Conservation (phyloP, 2,329 filamentous ascomycete species). For the Calonectria pauciramosa region DNA sequence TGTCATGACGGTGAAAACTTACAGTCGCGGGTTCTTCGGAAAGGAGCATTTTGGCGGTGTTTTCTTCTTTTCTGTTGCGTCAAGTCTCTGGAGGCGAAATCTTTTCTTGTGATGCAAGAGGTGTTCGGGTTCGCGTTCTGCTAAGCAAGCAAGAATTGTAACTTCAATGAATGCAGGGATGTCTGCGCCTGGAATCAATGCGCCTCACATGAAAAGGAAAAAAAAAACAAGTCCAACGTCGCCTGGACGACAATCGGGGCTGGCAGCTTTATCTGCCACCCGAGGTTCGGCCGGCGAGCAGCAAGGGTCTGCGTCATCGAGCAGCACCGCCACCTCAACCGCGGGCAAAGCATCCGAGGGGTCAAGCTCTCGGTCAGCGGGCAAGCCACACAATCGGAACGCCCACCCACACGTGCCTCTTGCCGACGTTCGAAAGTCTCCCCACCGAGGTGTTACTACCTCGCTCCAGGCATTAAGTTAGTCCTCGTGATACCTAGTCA, state of each 20-base stretch:
- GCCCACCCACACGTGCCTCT: conserved; percentile 20
- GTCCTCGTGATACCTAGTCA: conserved; percentile 11
- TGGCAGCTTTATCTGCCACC: conserved; percentile 16
- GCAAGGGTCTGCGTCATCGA: conserved; percentile 42
- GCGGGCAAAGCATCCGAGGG: conserved; percentile 3
- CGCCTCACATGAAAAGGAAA: background rate
- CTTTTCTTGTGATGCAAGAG: background rate
- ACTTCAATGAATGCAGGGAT: background rate
- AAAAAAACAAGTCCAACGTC: conserved; percentile 39
- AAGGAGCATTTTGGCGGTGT: conserved; percentile 81
- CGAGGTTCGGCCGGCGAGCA: conserved; percentile 36
- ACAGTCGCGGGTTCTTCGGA: conserved; percentile 93
- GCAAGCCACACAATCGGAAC: conserved; percentile 26
- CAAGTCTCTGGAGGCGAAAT: background rate
- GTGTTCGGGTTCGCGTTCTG: background rate
- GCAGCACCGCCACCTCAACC: conserved; percentile 39
- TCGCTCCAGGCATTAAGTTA: background rate
- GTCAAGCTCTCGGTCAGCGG: conserved; percentile 1
- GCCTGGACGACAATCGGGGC: conserved; percentile 49
- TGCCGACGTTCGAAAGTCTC: conserved; percentile 7
- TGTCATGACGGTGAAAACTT: conserved; percentile 48
- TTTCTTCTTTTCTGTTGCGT: background rate
- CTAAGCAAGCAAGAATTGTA: background rate
- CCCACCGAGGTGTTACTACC: conserved; percentile 8
- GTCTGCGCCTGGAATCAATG: background rate